These are phyloP conservation scores for Metarhizium sp. DNA, from an alignment of 2,329 filamentous ascomycete genomes.

Conservation along the genomic window DNA sequence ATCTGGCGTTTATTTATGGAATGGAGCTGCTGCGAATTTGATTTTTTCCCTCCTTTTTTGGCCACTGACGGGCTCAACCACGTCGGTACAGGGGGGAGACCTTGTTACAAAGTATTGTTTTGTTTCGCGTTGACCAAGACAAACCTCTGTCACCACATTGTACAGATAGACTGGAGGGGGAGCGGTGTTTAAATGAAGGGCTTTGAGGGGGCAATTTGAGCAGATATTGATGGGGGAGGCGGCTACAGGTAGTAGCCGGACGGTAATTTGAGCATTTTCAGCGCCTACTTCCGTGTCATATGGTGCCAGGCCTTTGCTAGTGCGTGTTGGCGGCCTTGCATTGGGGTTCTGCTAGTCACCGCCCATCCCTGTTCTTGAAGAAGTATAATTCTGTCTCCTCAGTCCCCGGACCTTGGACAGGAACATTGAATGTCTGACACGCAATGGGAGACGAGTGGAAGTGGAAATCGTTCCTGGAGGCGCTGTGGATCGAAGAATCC, in stretches of 20 bases:
- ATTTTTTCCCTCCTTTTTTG: background rate
- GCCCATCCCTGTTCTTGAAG: background rate
- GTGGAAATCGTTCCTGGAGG: background rate
- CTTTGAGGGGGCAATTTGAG: background rate
- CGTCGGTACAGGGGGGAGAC: background rate
- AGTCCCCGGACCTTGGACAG: background rate
- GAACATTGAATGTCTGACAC: background rate
- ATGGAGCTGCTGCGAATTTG: background rate
- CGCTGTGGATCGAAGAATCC: background rate
- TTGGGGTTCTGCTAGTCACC: background rate
- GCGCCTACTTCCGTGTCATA: background rate
- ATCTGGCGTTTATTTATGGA: conserved; percentile 6
- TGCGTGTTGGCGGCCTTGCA: background rate
- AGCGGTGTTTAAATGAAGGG: background rate
- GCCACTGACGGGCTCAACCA: conserved; percentile 8
- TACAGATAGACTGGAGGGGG: conserved; percentile 1
- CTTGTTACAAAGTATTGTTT: background rate
- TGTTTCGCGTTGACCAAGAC: background rate
- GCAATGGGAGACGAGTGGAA: background rate
- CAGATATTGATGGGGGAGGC: background rate
- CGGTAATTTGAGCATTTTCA: background rate
- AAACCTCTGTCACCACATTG: background rate
- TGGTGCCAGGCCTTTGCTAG: background rate
- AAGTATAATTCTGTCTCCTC: too few relatives aligned
- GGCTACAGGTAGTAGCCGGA: background rate